Evolutionary conservation across 2,329 filamentous ascomycete genomes (phyloP).

Genomic region (Geosmithia morbida): DNA sequence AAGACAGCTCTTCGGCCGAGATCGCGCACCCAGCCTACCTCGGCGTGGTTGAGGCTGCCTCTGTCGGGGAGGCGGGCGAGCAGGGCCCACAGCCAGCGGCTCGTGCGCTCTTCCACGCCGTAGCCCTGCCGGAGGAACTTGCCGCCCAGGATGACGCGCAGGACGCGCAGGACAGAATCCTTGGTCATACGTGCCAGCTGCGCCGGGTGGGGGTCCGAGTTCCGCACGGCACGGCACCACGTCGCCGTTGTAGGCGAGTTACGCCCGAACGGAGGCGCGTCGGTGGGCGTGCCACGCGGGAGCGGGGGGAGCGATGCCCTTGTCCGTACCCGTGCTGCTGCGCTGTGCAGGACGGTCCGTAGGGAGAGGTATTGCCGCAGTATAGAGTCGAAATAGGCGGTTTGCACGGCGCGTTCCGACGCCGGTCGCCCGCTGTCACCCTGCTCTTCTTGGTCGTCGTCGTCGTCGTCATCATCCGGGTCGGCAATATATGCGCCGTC

Average conservation of each 20-base stretch:
- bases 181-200: conserved; percentile 54
- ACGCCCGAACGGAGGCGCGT: conserved; percentile 38
- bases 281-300: conserved; percentile 33
- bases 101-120: conserved; percentile 49
- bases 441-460: conserved; percentile 13
- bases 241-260: conserved; percentile 30
- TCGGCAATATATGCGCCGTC: conserved; percentile 67
- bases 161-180: conserved; percentile 47
- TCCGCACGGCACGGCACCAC: conserved; percentile 38
- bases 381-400: conserved; percentile 55
- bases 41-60: conserved; percentile 60
- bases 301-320: conserved; percentile 37
- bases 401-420: conserved; percentile 32
- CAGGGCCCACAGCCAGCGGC: conserved; percentile 75
- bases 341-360: conserved; percentile 42
- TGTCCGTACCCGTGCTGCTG: conserved; percentile 28
- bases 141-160: conserved; percentile 51
- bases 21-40: conserved; percentile 64
- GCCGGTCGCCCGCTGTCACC: conserved; percentile 11
- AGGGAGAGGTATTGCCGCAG: conserved; percentile 50
- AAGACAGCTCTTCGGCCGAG: conserved; percentile 63
- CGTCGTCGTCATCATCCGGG: conserved; percentile 9
- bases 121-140: conserved; percentile 47
- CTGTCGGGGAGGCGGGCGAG: conserved; percentile 60
- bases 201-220: conserved; percentile 39